Evolutionary conservation across 164 flowering plant genomes (phyloP).

Genomic region (Liriodendron chinense): DNA sequence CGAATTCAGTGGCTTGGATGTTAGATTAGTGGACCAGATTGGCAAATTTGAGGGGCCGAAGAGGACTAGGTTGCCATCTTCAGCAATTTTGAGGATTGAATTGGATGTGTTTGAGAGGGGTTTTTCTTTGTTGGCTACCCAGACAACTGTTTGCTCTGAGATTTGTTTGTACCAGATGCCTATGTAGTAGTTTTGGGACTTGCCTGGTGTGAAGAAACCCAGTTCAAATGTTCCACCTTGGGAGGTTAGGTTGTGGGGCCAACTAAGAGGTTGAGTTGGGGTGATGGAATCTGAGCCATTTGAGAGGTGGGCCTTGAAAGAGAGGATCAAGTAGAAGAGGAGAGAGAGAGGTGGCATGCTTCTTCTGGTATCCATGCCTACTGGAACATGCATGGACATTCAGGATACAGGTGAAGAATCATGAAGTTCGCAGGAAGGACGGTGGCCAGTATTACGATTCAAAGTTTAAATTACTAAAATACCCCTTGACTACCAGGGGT

Average conservation of each 20-base stretch:
- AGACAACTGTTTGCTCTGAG: conserved; percentile 14
- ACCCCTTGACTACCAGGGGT: too few relatives aligned
- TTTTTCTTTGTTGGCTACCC: conserved; percentile 26
- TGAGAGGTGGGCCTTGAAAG: neutral
- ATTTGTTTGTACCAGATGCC: conserved; percentile 26
- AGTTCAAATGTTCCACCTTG: conserved; percentile 19
- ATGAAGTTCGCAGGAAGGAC: neutral
- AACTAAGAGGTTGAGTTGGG: conserved; percentile 14
- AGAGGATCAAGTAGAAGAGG: neutral
- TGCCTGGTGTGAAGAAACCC: conserved; percentile 32
- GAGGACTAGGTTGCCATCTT: conserved; percentile 18
- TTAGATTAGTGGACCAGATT: conserved; percentile 2
- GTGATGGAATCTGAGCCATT: neutral
- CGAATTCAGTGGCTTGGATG: neutral
- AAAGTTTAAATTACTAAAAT: too few relatives aligned
- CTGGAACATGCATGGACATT: neutral
- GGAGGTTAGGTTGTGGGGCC: conserved; percentile 19
- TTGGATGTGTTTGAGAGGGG: conserved; percentile 12
- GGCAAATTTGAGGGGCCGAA: neutral
- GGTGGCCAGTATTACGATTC: too few relatives aligned
- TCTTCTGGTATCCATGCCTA: neutral
- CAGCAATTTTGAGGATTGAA: conserved; percentile 15
- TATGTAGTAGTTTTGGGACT: conserved; percentile 19
- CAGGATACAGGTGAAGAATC: too few relatives aligned
- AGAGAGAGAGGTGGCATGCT: neutral